phyloP scores from a whole-genome alignment of 306 rosid species.

The Abrus pulchellus region DNA sequence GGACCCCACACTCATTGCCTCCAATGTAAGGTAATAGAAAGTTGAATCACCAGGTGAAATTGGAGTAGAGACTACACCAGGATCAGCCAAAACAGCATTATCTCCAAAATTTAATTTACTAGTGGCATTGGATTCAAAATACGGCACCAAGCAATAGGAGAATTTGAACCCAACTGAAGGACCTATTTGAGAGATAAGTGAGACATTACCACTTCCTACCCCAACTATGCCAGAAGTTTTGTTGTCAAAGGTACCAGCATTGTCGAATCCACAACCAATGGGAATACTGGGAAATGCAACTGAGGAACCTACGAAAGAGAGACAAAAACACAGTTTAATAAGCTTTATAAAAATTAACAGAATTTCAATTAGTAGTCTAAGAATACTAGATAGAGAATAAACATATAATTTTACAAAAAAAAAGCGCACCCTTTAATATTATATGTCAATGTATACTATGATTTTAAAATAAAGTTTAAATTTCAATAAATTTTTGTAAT shows the following conservation, averaged over 20 bases:
- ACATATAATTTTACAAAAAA: too few relatives aligned
- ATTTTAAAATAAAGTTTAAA: too few relatives aligned
- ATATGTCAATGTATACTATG: too few relatives aligned
- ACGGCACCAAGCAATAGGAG: not conserved
- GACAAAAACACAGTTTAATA: not conserved
- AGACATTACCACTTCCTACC: not conserved
- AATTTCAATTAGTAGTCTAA: not conserved
- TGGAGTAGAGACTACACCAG: not conserved
- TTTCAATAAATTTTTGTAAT: too few relatives aligned
- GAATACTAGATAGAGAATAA: too few relatives aligned
- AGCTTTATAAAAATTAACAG: too few relatives aligned
- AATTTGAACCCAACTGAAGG: conserved; percentile 1
- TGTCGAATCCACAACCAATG: conserved; percentile 1
- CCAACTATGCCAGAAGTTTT: conserved; percentile 12
- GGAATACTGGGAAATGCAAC: not conserved
- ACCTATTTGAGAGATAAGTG: not conserved
- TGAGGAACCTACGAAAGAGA: not conserved
- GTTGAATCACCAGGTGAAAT: not conserved
- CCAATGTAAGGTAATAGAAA: conserved; percentile 9
- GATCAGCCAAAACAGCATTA: not conserved
- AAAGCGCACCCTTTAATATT: too few relatives aligned
- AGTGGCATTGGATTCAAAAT: not conserved
- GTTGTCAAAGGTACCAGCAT: not conserved
- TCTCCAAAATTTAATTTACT: conserved; percentile 10
- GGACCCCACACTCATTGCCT: not conserved